Evolutionary conservation across 306 rosid genomes (phyloP), one percentile per base, ranked within the genome.

Genomic region (Prosopis cineraria): DNA sequence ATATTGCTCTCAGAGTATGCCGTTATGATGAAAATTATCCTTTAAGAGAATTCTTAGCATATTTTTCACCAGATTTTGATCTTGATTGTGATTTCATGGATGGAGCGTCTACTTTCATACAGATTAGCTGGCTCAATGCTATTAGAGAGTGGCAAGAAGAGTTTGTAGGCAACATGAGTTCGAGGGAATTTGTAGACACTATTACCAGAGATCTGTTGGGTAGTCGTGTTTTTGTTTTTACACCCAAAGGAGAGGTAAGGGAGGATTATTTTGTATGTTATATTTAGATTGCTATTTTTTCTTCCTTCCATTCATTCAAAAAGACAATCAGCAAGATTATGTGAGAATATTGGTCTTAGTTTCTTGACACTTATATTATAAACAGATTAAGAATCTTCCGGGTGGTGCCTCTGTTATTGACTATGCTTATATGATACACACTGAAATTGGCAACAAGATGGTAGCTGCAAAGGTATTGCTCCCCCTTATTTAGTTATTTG

Each of bases 131-230:
- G 99, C 98, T 96, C 79, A 96, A 96, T 80, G 98, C 99, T 62
- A 93, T 96, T 76, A 91, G 99, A 88, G 99, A 93, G 80, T 96
- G 99, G 98, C 98, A 96, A 81, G 99, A 96, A 82, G 99, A 96
- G 89, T 96, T 96, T 71, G 99, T 96, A 58, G 99, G 99, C 86
- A 96, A 96, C 91, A 96, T 96, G 99, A 96, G 97, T 85, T 96
- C 99, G 70, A 91, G 99, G 87, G 99, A 96, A 83, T 96, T 93
- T 77, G 99, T 96, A 13, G 99, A 96, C 79, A 96, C 98, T 59
- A 70, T 96, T 80, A 93, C 98, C 45, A 92, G 98, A 87, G 99
- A 96, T 86, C 86, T 96, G 48, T 87, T 96, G 73, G 96, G 99
- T 10, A 96, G 99, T 76, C 89, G 99, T 73, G 97, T 96, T 86